Base-by-base conservation (phyloP, 129 eudicot species). In the Deinandra increscens region DNA sequence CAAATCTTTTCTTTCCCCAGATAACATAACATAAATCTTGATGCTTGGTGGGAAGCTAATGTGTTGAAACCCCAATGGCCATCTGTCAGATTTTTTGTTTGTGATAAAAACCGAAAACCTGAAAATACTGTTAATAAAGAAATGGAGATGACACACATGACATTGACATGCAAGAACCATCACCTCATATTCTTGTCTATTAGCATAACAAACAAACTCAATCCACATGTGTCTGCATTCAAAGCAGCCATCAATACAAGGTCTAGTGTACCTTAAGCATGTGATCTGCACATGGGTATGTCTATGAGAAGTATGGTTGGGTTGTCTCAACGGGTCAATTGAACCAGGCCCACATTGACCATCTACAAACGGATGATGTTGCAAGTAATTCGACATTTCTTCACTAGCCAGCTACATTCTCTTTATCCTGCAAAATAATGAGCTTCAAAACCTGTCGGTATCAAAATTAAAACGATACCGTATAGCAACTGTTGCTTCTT, bases 211-310 rank as follows among this genome's bases (percentile, higher is more conserved):
- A 77, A 61, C 81, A 77, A 77, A 77, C 66, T 38, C 71, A 61
- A 77, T 77, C 81, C 81, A 77, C 81, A 77, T 77, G 81, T 77
- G 76, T 77, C 76, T 77, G 81, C 19, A 77, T 69, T 69, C 76
- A 69, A 56, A 48, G 75, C 55, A 69, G 70, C 60, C 70, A 77
- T 77, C 76, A 77, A 69, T 77, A 61, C 69, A 66, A 63, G 74
- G 42, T 60, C 53, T 76, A 76, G 75, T 46, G 80, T 60, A 68
- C 75, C 75, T 77, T 77, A 69, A 60, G 55, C 81, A 77, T 77
- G 81, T 69, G 81, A 77, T 69, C 20, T 69, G 70, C 81, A 77
- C 81, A 77, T 77, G 81, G 81, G 75, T 50, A 38, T 77, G 81
- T 70, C 70, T 70, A 77, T 69, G 39, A 60, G 37, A 77, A 77